Evolutionary conservation across 352 stramenopile genomes (phyloP).

Genomic region (Pythium sukuiense): DNA sequence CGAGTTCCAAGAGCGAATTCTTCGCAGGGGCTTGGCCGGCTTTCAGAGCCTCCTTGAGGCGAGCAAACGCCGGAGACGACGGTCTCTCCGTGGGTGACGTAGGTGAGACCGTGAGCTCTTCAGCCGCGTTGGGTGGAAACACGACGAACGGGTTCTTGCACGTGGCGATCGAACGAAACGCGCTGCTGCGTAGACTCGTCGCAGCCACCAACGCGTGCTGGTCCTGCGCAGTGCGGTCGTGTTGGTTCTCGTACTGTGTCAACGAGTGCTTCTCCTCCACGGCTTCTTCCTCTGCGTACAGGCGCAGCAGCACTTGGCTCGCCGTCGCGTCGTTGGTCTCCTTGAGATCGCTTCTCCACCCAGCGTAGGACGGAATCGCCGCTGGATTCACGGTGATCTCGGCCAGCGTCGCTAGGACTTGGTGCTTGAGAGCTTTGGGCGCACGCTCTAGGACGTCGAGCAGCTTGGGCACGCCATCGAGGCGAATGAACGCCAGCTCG

Average conservation of each 20-base stretch:
- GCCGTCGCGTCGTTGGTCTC: slow-evolving; percentile 54
- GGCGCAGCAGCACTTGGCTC: slow-evolving; percentile 59
- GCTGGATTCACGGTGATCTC: slow-evolving; percentile 76
- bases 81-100: slow-evolving; percentile 30
- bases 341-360: slow-evolving; percentile 51
- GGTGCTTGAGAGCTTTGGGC: slow-evolving; percentile 58
- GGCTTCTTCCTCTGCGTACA: slow-evolving; percentile 66
- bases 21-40: slow-evolving; percentile 38
- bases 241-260: not conserved
- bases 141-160: slow-evolving; percentile 50
- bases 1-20: slow-evolving; percentile 35
- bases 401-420: slow-evolving; percentile 58
- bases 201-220: slow-evolving; percentile 26
- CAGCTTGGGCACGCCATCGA: slow-evolving; percentile 57
- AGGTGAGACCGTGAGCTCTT: slow-evolving; percentile 17
- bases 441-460: slow-evolving; percentile 54
- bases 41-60: slow-evolving; percentile 68
- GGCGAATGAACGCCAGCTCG: slow-evolving; percentile 59
- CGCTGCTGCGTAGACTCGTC: slow-evolving; percentile 37
- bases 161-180: slow-evolving; percentile 51
- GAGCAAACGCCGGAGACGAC: slow-evolving; percentile 63
- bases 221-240: not conserved
- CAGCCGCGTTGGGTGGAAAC: slow-evolving; percentile 18
- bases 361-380: slow-evolving; percentile 62
- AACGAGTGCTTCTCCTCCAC: slow-evolving; percentile 32